Evolutionary conservation across 2,329 filamentous ascomycete genomes (phyloP), one percentile per base, ranked within the genome.

Genomic region (Claviceps maximensis): DNA sequence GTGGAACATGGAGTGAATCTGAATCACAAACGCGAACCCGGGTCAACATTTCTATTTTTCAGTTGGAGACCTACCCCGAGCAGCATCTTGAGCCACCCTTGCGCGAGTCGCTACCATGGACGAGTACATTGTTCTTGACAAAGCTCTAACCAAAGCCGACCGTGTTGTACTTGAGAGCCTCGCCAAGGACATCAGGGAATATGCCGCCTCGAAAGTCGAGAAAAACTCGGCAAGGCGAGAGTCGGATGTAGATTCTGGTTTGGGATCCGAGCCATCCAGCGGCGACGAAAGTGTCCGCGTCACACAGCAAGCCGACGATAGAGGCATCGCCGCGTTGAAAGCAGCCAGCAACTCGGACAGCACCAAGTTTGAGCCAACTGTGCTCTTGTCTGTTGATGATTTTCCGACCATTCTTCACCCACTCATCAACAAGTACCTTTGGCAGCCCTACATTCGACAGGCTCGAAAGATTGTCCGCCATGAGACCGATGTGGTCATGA

Each of bases 401-500:
- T 61, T 61, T 29, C 63, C 67, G 19, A 51, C 71, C 31, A 67
- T 64, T 51, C 58, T 71, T 17, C 65, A 67, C 13, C 61, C 62
- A 1, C 65, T 70, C 5, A 55, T 79, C 47, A 68, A 77, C 62
- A 66, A 67, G 42, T 73, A 74, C 56, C 27, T 84, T 2, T 68
- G 87, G 19, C 69, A 74, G 42, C 79, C 82, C 0, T 88, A 87
- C 63, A 69, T 82, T 48, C 65, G 67, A 15, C 68, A 75, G 61
- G 84, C 79, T 1, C 72, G 71, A 44, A 66, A 63, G 2, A 65
- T 83, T 23, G 82, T 86, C 10, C 82, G 85, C 15, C 71, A 79
- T 54, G 75, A 80, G 53, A 85, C 84, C 1, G 87, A 91, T 63
- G 84, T 90, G 19, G 78, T 89, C 47, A 87, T 91, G 75, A 66